Conservation (phyloP, 768 basidiomycete species). For the Fibroporia radiculosa region DNA sequence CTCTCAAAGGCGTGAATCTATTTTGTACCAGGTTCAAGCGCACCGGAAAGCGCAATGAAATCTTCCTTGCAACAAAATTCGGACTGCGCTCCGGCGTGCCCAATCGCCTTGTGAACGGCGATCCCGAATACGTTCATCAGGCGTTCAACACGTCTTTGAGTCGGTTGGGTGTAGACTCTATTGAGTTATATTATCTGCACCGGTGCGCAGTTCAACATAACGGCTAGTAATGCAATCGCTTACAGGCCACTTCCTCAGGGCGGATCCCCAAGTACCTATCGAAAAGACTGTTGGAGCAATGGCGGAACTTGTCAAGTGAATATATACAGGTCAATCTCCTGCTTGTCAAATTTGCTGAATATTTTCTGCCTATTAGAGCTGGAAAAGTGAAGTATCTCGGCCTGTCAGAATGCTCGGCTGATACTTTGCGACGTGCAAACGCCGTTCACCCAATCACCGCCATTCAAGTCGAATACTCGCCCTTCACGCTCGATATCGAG, state of each 20-base stretch:
- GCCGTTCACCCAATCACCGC: conserved; percentile 39
- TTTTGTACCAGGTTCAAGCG: conserved; percentile 48
- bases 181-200: conserved; percentile 35
- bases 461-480: conserved; percentile 37
- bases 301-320: conserved; percentile 21
- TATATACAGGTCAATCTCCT: no score
- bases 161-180: conserved; percentile 25
- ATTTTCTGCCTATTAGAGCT: conserved; percentile 12
- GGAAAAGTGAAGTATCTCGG: conserved; percentile 22
- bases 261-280: conserved; percentile 18
- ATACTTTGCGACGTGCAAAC: conserved; percentile 21
- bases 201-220: no score
- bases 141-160: conserved; percentile 33
- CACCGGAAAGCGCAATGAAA: conserved; percentile 41
- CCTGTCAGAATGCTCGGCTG: conserved; percentile 23
- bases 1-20: no score
- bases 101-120: conserved; percentile 22
- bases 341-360: not conserved
- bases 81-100: conserved; percentile 25
- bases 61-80: conserved; percentile 61
- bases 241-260: conserved; percentile 5
- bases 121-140: conserved; percentile 34
- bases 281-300: conserved; percentile 20
- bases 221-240: not conserved
- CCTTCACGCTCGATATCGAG: conserved; percentile 38